phyloP scores from a whole-genome alignment of 352 stramenopile species.

The Globisporangium nodosum region DNA sequence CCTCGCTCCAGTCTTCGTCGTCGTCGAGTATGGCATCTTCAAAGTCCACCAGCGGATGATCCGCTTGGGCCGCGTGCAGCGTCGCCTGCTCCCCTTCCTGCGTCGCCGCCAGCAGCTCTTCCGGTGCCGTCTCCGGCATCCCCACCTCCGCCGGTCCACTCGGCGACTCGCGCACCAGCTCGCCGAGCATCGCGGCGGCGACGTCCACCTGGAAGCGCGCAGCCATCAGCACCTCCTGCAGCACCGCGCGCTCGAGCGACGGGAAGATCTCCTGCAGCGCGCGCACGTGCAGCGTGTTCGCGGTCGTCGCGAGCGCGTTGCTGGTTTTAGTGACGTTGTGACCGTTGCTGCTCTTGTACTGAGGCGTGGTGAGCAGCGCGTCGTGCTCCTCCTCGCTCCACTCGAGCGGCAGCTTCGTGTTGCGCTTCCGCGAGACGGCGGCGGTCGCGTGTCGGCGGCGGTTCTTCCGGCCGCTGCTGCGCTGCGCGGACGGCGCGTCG shows the following conservation, averaged over 20 bases:
- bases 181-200: constrained; percentile 51
- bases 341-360: constrained; percentile 5
- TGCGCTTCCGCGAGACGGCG: not conserved
- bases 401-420: not conserved
- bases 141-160: not conserved
- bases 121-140: not conserved
- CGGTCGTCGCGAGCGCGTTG: constrained; percentile 18
- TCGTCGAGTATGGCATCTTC: constrained; percentile 32
- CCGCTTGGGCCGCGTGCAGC: too few relatives aligned
- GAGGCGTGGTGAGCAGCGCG: constrained; percentile 15
- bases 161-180: constrained; percentile 31
- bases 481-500: not conserved
- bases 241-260: constrained; percentile 30
- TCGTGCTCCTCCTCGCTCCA: constrained; percentile 7
- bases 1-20: constrained; percentile 56
- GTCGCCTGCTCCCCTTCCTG: not conserved
- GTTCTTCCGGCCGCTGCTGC: not conserved
- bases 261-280: constrained; percentile 60
- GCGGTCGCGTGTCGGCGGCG: not conserved
- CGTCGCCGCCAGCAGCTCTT: not conserved
- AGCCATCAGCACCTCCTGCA: constrained; percentile 54
- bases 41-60: constrained; percentile 20
- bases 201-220: constrained; percentile 65
- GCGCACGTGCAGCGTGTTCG: constrained; percentile 38
- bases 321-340: constrained; percentile 13